Evolutionary conservation across 2,329 filamentous ascomycete species (phyloP).

Genomic region (Elsinoe ampelina): DNA sequence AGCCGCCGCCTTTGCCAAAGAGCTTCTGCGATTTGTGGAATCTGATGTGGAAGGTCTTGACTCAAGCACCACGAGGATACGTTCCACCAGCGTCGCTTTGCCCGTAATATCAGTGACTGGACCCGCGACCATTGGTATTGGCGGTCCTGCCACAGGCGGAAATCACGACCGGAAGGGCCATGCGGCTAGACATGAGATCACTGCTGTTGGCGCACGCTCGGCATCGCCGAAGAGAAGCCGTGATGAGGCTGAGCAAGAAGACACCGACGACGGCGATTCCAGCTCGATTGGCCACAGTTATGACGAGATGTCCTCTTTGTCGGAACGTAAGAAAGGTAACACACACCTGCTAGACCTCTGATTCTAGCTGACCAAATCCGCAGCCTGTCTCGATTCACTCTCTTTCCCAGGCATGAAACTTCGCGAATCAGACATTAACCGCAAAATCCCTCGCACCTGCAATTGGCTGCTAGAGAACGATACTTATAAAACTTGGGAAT

Average conservation of each 20-base stretch:
- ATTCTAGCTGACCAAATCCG: not conserved
- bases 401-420: not conserved
- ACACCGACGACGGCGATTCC: not conserved
- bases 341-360: not conserved
- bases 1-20: slow-evolving; percentile 16
- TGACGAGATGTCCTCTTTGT: not conserved
- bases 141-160: not conserved
- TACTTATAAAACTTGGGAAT: not conserved
- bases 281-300: too few relatives aligned
- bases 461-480: not conserved
- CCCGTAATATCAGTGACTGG: not conserved
- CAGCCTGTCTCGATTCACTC: not conserved
- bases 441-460: slow-evolving; percentile 5
- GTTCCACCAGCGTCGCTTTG: not conserved
- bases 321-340: not conserved
- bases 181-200: not conserved
- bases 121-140: not conserved
- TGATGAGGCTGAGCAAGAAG: not conserved
- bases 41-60: not conserved
- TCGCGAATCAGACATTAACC: not conserved
- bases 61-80: not conserved
- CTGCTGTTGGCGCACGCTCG: not conserved
- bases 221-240: not conserved
- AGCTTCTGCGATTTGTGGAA: not conserved
- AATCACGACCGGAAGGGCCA: too few relatives aligned